These are phyloP conservation scores for Scytalidium lignicola DNA, from an alignment of 2,329 filamentous ascomycete genomes.

Conservation along the genomic window DNA sequence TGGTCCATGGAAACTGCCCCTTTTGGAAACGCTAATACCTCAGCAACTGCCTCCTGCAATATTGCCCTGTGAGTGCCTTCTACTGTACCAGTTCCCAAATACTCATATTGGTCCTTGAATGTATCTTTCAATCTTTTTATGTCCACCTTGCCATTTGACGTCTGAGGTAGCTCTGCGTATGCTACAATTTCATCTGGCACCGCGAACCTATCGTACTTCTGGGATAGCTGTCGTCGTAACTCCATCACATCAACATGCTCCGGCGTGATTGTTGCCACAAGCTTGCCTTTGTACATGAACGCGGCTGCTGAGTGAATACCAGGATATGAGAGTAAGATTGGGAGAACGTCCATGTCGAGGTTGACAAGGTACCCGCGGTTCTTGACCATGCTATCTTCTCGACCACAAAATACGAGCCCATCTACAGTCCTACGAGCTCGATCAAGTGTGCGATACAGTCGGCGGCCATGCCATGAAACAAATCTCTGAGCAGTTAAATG, in stretches of 20 bases:
- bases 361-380: conserved; percentile 32
- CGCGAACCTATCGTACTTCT: not conserved
- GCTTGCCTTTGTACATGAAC: conserved; percentile 10
- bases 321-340: conserved; percentile 16
- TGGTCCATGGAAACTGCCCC: too few species aligned
- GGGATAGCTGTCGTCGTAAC: not conserved
- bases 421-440: conserved; percentile 4
- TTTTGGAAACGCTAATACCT: too few species aligned
- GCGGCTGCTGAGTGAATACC: conserved; percentile 15
- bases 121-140: too few species aligned
- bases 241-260: not conserved
- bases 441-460: conserved; percentile 18
- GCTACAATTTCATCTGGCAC: conserved; percentile 1
- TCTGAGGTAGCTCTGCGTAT: not conserved
- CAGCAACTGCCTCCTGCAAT: too few species aligned
- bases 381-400: conserved; percentile 27
- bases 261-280: conserved; percentile 15
- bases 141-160: conserved; percentile 3
- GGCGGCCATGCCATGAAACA: conserved; percentile 10
- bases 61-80: too few species aligned
- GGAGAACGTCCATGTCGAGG: conserved; percentile 27
- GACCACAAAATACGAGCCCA: conserved; percentile 12
- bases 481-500: conserved; percentile 15
- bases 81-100: too few species aligned
- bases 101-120: too few species aligned